phyloP scores from a whole-genome alignment of 495 filamentous ascomycete species.

The Mytilinidion resinicola region DNA sequence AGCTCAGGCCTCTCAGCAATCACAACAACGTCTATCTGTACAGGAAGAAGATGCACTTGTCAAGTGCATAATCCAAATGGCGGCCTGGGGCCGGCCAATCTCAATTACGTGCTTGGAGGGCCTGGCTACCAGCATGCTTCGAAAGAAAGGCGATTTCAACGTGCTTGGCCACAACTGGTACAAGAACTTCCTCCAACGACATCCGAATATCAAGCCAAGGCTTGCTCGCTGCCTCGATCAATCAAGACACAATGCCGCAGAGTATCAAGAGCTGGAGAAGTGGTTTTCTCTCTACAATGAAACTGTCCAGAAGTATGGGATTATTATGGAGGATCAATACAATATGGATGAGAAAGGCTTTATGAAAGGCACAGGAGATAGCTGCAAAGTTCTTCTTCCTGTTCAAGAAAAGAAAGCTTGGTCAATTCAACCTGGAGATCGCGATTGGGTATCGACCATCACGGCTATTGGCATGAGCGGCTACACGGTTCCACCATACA shows the following conservation, averaged over 20 bases:
- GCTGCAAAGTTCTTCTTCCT: background rate
- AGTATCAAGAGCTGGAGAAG: background rate
- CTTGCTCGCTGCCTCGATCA: background rate
- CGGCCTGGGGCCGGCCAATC: background rate
- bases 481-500: background rate
- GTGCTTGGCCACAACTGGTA: background rate
- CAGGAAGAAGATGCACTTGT: background rate
- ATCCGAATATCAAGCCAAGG: background rate
- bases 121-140: background rate
- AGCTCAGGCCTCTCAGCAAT: too few relatives aligned
- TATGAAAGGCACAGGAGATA: background rate
- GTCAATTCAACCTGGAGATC: background rate
- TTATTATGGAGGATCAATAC: background rate
- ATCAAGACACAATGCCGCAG: background rate
- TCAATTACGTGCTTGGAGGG: background rate
- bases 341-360: constrained; percentile 14
- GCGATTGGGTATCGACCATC: background rate
- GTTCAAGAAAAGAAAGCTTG: background rate
- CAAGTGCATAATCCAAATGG: background rate
- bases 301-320: background rate
- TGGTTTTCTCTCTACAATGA: background rate
- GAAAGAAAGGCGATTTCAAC: too few relatives aligned
- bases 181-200: background rate
- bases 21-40: too few relatives aligned
- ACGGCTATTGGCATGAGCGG: background rate